Evolutionary conservation across 2,329 filamentous ascomycete genomes (phyloP), one percentile per base, ranked within the genome.

Genomic region (Venturia carpophila): DNA sequence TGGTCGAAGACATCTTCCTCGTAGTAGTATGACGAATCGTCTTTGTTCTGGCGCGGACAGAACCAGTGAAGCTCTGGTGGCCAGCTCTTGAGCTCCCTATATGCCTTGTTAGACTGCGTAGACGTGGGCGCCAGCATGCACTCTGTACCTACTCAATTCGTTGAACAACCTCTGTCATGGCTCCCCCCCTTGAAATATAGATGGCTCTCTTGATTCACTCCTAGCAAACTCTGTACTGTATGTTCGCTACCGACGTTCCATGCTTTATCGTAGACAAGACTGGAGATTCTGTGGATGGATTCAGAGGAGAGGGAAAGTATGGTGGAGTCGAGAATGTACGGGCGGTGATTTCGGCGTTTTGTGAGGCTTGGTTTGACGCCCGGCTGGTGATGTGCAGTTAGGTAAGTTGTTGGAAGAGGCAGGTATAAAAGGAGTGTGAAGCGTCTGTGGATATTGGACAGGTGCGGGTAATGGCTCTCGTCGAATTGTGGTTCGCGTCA

Each of bases 21-120:
- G 68, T 75, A 80, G 69, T 77, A 80, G 56, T 73, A 67, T 24
- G 69, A 68, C 17, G 67, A 67, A 49, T 77, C 75, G 15, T 75
- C 73, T 11, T 65, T 64, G 49, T 71, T 70, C 24, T 69, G 45
- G 64, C 79, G 76, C 19, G 80, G 79, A 68, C 80, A 82, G 70
- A 82, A 81, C 67, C 80, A 78, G 70, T 82, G 80, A 45, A 76
- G 68, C 5, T 76, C 73, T 47, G 71, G 70, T 55, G 75, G 72
- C 10, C 78, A 71, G 41, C 70, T 66, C 68, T 73, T 70, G 52
- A 78, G 73, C 67, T 77, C 71, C 61, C 76, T 78, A 60, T 24
- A 3, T 60, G 10, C 24, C 19, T 24, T 7, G 30, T 58, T 58
- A 58, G 30, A 58, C 27, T 15, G 9, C 52, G 15, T 37, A n/a